phyloP scores from a whole-genome alignment of 2,329 filamentous ascomycete genomes.

The Penicillium thymicola region DNA sequence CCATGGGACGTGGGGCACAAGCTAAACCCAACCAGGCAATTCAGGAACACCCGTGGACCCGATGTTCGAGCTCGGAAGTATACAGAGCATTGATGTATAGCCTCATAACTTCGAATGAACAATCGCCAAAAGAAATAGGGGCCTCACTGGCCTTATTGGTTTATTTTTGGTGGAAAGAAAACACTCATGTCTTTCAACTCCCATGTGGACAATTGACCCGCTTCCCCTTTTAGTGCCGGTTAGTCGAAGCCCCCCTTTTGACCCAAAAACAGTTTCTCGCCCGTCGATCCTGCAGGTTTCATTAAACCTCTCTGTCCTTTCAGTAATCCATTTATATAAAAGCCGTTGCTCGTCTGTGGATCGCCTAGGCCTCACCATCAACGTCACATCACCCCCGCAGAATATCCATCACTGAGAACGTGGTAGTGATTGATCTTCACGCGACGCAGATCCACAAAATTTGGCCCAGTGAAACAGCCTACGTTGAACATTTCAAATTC shows the following conservation, averaged over 20 bases:
- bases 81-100: background rate
- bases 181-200: constrained; percentile 4
- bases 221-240: constrained; percentile 16
- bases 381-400: background rate
- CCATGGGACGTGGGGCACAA: constrained; percentile 22
- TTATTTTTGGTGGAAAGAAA: background rate
- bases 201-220: constrained; percentile 11
- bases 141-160: background rate
- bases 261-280: constrained; percentile 22
- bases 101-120: background rate
- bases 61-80: background rate
- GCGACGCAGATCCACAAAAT: background rate
- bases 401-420: background rate
- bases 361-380: background rate
- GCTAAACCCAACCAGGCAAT: constrained; percentile 26
- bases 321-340: constrained; percentile 7
- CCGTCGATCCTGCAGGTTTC: constrained; percentile 23
- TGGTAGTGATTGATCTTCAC: constrained; percentile 3
- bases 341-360: constrained; percentile 1
- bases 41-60: constrained; percentile 1
- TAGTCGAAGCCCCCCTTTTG: constrained; percentile 23
- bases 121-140: background rate
- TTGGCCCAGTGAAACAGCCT: constrained; percentile 3
- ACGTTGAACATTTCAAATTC: constrained; percentile 9
- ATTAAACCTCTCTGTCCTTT: constrained; percentile 23